Evolutionary conservation across 1,139 yeast species (phyloP), one percentile per base, ranked within the genome.

Genomic region (Candida tetrigidarum): DNA sequence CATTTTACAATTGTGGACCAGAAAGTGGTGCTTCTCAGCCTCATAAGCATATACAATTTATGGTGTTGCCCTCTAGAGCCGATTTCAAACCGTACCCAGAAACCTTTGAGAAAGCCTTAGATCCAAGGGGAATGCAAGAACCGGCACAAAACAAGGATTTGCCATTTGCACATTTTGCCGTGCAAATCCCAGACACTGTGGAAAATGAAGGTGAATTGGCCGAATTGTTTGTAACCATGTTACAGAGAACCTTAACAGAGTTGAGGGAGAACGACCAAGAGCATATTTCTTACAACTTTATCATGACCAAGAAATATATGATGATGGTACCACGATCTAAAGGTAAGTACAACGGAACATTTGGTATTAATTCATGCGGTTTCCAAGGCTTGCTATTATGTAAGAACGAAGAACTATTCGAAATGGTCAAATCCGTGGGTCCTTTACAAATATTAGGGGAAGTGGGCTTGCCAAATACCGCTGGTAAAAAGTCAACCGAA

Each of bases 21-120:
- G 76, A 83, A 55, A 84, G 96, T 53, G 99, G 98, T 1, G 96
- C 97, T 7, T 89, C 97, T 0, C 95, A 91, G 57, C 86, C 90
- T 40, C 99, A 93, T 67, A 89, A 89, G 58, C 99, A 93, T 66
- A 66, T 92, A 49, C 99, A 93, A 64, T 84, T 92, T 63, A 71
- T 93, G 76, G 76, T 82, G 28, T 67, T 88, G 37, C 96, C 97
- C 2, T 12, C 47, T 19, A 62, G 66, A 9, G 66, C 74, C 28
- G 52, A 54, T 2, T 84, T 83, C 59, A 63, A 61, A 1, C 78
- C 89, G 3, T 85, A 78, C 61, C 88, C 91, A 33, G 87, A 83
- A 42, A 56, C 59, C 2, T 41, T 42, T 10, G 34, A 33, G n/a
- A 33, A 35, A 27, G 19, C 8, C 4, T 19, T 32, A 6, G 36